These are phyloP conservation scores for Amylocarpus encephaloides DNA, from an alignment of 2,329 filamentous ascomycete species.

Conservation along the genomic window DNA sequence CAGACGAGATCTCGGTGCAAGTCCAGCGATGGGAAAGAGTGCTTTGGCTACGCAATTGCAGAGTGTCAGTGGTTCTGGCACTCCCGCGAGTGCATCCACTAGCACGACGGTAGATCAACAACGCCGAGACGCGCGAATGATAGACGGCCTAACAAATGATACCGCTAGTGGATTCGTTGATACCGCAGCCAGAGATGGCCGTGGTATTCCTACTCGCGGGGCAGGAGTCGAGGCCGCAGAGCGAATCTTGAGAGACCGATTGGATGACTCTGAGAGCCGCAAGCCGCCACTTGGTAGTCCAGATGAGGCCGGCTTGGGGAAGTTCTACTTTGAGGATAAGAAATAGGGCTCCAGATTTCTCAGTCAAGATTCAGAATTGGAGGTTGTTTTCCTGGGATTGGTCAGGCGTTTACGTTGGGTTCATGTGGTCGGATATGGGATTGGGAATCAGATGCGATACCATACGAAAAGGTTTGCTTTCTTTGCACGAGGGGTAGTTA, in stretches of 20 bases:
- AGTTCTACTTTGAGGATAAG: constrained; percentile 55
- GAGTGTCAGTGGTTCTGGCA: constrained; percentile 15
- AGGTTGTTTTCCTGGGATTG: not conserved
- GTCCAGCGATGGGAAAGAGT: constrained; percentile 32
- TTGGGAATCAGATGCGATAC: not conserved
- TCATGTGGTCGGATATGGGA: not conserved
- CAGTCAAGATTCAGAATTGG: not conserved
- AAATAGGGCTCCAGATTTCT: constrained; percentile 17
- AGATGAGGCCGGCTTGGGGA: constrained; percentile 44
- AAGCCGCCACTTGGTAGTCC: constrained; percentile 38
- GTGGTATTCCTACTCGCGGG: constrained; percentile 12
- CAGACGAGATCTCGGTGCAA: constrained; percentile 35
- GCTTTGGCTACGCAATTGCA: constrained; percentile 20
- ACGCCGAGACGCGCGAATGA: constrained; percentile 55
- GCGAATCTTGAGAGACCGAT: constrained; percentile 54
- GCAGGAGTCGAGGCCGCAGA: constrained; percentile 50
- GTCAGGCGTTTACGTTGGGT: not conserved
- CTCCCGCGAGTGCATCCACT: constrained; percentile 19
- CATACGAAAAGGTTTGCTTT: not conserved
- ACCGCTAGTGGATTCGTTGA: constrained; percentile 54
- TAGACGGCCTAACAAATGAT: constrained; percentile 61
- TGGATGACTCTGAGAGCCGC: constrained; percentile 45
- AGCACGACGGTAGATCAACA: constrained; percentile 39
- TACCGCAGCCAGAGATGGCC: constrained; percentile 43
- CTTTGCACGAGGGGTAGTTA: not conserved